These are phyloP conservation scores for Moniliella sp. DNA, from an alignment of 1,284 basidiomycete genomes.

Conservation along the genomic window DNA sequence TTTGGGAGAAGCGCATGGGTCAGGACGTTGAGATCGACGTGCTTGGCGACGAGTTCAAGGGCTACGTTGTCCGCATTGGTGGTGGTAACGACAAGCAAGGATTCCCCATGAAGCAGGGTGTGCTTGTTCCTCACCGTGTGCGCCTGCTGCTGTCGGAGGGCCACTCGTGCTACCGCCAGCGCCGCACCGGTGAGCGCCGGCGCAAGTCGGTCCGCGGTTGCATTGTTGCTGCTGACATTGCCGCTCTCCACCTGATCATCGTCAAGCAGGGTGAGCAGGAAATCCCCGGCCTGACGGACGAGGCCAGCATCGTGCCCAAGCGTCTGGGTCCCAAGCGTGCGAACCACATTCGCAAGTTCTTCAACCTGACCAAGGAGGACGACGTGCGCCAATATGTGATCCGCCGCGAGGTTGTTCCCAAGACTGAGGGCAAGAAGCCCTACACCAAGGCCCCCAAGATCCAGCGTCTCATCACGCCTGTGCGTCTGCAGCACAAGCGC, in stretches of 20 bases:
- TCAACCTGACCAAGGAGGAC: constrained; percentile 92
- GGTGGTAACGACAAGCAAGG: constrained; percentile 67
- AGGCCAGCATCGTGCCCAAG: constrained; percentile 61
- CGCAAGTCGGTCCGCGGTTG: constrained; percentile 95
- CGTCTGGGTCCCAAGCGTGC: constrained; percentile 63
- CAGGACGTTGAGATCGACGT: constrained; percentile 81
- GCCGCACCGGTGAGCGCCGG: constrained; percentile 83
- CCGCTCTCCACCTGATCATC: constrained; percentile 76
- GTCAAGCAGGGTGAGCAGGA: constrained; percentile 90
- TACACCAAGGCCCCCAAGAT: constrained; percentile 85
- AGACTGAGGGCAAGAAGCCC: constrained; percentile 80
- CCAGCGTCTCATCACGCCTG: constrained; percentile 53
- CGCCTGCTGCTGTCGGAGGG: constrained; percentile 78
- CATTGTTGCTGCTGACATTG: constrained; percentile 83
- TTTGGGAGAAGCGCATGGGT: constrained; percentile 85
- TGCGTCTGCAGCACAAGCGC: constrained; percentile 85
- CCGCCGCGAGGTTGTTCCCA: constrained; percentile 65
- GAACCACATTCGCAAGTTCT: constrained; percentile 69
- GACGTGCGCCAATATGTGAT: constrained; percentile 81
- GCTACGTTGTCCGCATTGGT: constrained; percentile 87
- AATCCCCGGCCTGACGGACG: constrained; percentile 72
- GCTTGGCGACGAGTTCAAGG: constrained; percentile 87
- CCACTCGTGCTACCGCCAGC: constrained; percentile 87
- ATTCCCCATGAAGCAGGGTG: constrained; percentile 99
- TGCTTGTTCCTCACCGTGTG: constrained; percentile 80